phyloP scores from a whole-genome alignment of 164 flowering plant genomes.

The Liriodendron chinense region DNA sequence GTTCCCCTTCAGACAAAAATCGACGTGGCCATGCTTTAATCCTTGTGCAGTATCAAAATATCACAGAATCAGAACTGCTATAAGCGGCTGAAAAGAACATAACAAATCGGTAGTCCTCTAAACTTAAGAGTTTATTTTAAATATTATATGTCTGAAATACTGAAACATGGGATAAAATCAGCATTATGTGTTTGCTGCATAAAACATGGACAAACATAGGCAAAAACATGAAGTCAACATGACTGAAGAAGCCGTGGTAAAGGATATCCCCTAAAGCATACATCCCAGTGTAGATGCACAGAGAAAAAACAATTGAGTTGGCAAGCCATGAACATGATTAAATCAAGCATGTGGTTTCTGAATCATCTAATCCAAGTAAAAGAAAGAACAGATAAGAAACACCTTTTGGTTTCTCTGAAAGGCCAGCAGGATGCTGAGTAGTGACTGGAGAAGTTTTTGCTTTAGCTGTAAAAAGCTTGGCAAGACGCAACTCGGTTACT shows the following conservation, averaged over 20 bases:
- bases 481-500: slow-evolving; percentile 78
- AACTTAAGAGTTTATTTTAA: no score
- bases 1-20: no score
- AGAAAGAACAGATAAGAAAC: background rate
- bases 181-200: background rate
- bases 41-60: no score
- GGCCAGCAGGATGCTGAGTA: slow-evolving; percentile 15
- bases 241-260: background rate
- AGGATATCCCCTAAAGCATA: background rate
- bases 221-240: background rate
- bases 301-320: background rate
- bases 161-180: background rate
- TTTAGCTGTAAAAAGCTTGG: slow-evolving; percentile 60
- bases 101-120: no score
- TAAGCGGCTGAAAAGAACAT: no score
- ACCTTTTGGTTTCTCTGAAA: slow-evolving; percentile 57
- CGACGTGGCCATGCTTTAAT: no score
- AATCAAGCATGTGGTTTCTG: background rate
- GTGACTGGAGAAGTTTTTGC: slow-evolving; percentile 19
- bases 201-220: background rate
- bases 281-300: background rate
- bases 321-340: background rate
- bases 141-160: background rate
- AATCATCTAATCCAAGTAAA: background rate
- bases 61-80: no score